Evolutionary conservation across 768 basidiomycete species (phyloP), one percentile per base, ranked within the genome.

Genomic region (Suillus paluster): DNA sequence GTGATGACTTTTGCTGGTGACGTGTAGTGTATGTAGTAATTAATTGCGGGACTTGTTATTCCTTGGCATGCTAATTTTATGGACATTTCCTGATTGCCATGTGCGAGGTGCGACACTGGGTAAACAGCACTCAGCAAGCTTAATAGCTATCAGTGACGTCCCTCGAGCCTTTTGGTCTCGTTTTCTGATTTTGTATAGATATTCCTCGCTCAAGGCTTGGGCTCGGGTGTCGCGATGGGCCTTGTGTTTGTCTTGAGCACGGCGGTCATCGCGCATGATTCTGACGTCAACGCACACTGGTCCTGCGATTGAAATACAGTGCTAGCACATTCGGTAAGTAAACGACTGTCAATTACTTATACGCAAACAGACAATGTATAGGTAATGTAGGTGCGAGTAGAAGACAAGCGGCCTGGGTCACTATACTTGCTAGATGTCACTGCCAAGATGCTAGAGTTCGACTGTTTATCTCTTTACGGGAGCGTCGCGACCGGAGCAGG

Each of bases 121-220:
- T 14, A 15, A 48, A 17, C 3, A 30, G 4, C 30, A 30, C n/a
- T n/a, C n/a, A n/a, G n/a, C n/a, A n/a, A n/a, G n/a, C n/a, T n/a
- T n/a, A n/a, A n/a, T n/a, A n/a, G n/a, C n/a, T n/a, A n/a, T n/a
- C n/a, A n/a, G 80, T 81, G 12, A 4, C 70, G 62, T 75, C 8
- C 25, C 10, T 6, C 14, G 9, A 30, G n/a, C 23, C 15, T 23
- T 19, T 5, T 46, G 25, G 34, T n/a, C 19, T n/a, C 21, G 33
- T 8, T 30, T 12, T 17, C 34, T 45, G 15, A 44, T 34, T 61
- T 5, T 57, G 27, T 23, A 10, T 48, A 84, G 81, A 70, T 87
- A 6, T 78, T 86, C 64, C 74, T 86, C 15, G 64, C 79, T 0
- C 82, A 85, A 69, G 85, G 86, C 0, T 41, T 86, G 4, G 79